Base-by-base conservation (phyloP, 768 basidiomycete species). In the Agaricus subrufescens region DNA sequence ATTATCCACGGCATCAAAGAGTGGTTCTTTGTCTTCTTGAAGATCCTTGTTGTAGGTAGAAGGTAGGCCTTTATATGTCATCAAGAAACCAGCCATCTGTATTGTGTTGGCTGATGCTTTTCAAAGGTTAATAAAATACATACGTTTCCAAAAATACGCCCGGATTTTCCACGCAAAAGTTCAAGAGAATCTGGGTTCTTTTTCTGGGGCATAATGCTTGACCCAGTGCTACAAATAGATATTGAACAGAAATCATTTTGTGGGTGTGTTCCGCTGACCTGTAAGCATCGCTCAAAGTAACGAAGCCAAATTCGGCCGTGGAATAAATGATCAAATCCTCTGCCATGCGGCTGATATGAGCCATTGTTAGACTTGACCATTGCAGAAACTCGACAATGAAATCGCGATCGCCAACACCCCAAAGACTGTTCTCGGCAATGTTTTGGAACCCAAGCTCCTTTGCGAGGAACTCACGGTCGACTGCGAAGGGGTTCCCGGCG, bases 31-130 rank as follows among this genome's bases (percentile, higher is more conserved):
- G 71, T 96, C 94, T 70, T 99, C 97, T 70, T 98, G 97, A 45
- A 99, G 75, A 73, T 99, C 97, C 71, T 99, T 99, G 79, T 99
- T 98, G 75, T 99, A 99, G 8, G 97, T 99, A 19, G 96, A 97
- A 12, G 97, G 97, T 45, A 98, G 75, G 30, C 97, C 97, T 67
- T 99, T 99, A 64, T 96, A 77, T 1, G 94, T 95, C 89, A 98
- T 94, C 74, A 98, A 75, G 74, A 98, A 97, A 1, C 97, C 97
- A 11, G 96, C 83, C 91, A 98, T 96, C 89, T 95, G 64, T 29
- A 10, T 8, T 19, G 30, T 38, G 23, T 45, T 23, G 52, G 30
- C 26, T 38, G 15, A 44, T 29, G 56, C 27, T 9, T 14, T 40
- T 40, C n/a, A 25, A 29, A 1, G 40, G 38, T 0, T 3, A 34